Conservation (phyloP, 371 early-diverging fungal genomes). For the Synchytrium microbalum region DNA sequence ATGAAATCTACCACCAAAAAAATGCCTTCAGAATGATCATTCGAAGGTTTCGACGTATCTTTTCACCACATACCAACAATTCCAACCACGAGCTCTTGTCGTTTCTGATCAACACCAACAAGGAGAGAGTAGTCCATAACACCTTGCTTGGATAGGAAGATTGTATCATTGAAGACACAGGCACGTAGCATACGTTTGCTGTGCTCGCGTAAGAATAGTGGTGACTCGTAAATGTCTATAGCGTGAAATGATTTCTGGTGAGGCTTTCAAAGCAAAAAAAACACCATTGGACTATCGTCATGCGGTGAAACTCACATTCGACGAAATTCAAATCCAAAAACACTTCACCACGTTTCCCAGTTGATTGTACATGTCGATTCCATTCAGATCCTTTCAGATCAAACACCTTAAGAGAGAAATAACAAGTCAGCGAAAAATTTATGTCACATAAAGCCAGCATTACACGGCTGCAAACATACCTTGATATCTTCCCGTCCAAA, state of each 20-base stretch:
- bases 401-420: constrained; percentile 52
- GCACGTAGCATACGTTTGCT: constrained; percentile 70
- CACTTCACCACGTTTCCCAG: constrained; percentile 77
- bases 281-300: background rate
- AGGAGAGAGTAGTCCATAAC: constrained; percentile 95
- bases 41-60: constrained; percentile 2
- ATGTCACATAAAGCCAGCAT: background rate
- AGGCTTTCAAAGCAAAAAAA: constrained; percentile 1
- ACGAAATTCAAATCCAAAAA: constrained; percentile 87
- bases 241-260: background rate
- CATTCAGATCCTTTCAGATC: constrained; percentile 93
- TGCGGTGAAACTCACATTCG: constrained; percentile 43
- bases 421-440: constrained; percentile 1
- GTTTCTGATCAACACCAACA: constrained; percentile 79
- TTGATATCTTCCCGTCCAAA: constrained; percentile 64
- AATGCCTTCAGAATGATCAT: background rate
- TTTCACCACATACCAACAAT: constrained; percentile 64
- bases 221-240: constrained; percentile 64
- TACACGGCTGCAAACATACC: constrained; percentile 23
- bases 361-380: constrained; percentile 83
- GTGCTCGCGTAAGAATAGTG: constrained; percentile 80
- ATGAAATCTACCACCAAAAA: constrained; percentile 68
- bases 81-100: constrained; percentile 78
- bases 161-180: constrained; percentile 81
- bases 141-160: constrained; percentile 74